Conservation (phyloP, 495 filamentous ascomycete species). For the Penicillium canescens region DNA sequence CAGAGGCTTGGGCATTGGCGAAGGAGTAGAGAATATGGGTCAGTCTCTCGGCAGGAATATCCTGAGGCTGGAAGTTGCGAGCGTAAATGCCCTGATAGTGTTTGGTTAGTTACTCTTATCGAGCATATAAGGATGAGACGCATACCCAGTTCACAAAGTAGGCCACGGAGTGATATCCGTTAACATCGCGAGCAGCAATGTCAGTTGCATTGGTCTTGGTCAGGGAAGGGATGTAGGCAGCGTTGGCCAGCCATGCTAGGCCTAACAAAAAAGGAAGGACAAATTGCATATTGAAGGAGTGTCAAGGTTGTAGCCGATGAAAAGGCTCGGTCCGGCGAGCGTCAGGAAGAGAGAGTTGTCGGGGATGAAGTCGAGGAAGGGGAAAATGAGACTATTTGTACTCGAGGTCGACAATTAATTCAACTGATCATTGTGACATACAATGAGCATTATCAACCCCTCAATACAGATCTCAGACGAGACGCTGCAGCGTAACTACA, state of each 20-base stretch:
- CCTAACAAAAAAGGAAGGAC: slow-evolving; percentile 9
- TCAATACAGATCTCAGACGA: too few relatives aligned
- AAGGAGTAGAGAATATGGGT: slow-evolving; percentile 90
- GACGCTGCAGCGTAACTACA: too few relatives aligned
- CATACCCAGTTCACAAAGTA: slow-evolving; percentile 82
- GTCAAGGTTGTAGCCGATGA: not conserved
- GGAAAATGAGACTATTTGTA: slow-evolving; percentile 3
- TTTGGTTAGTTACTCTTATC: not conserved
- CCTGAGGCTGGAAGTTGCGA: slow-evolving; percentile 70
- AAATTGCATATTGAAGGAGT: slow-evolving; percentile 14
- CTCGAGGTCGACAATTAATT: not conserved
- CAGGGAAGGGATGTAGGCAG: slow-evolving; percentile 6
- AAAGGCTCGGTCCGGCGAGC: slow-evolving; percentile 13
- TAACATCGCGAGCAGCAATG: slow-evolving; percentile 14
- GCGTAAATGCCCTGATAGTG: slow-evolving; percentile 65
- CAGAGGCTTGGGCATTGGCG: slow-evolving; percentile 59
- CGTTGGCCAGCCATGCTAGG: slow-evolving; percentile 16
- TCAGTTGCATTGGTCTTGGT: slow-evolving; percentile 1
- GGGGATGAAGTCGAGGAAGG: not conserved
- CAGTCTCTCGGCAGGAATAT: slow-evolving; percentile 71
- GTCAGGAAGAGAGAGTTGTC: not conserved
- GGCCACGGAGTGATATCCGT: slow-evolving; percentile 66
- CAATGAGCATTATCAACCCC: too few relatives aligned
- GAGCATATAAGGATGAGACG: not conserved
- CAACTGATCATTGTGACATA: too few relatives aligned